Conservation (phyloP, 371 early-diverging fungal species). For the Umbelopsis sp. region DNA sequence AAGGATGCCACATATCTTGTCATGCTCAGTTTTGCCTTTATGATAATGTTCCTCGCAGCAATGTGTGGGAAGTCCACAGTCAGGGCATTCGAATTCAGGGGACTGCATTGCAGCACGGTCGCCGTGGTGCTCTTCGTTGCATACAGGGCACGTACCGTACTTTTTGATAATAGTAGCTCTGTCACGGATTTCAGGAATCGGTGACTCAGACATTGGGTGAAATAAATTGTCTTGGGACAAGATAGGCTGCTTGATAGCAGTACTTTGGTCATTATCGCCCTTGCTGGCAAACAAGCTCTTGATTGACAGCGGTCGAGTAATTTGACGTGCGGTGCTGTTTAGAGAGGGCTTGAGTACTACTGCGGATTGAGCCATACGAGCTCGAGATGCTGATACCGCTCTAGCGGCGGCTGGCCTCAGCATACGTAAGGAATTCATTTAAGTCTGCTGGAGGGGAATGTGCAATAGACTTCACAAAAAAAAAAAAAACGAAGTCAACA, state of each 20-base stretch:
- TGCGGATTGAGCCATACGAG: neutral
- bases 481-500: conserved; percentile 2
- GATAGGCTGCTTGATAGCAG: conserved; percentile 28
- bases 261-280: conserved; percentile 11
- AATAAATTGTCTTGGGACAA: conserved; percentile 68
- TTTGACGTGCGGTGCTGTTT: neutral
- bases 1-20: conserved; percentile 61
- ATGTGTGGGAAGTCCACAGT: conserved; percentile 87
- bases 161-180: conserved; percentile 68
- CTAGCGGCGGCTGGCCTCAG: neutral
- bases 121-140: conserved; percentile 52
- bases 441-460: neutral
- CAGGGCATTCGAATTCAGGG: conserved; percentile 75
- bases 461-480: neutral
- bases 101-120: conserved; percentile 29
- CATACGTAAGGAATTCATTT: conserved; percentile 1
- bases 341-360: neutral
- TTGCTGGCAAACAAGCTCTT: conserved; percentile 33
- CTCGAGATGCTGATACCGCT: neutral
- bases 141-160: conserved; percentile 78
- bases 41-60: conserved; percentile 78
- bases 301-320: conserved; percentile 38
- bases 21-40: conserved; percentile 59
- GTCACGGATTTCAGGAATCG: conserved; percentile 70
- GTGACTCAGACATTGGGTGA: conserved; percentile 74